A percentile compares a stretch with the other conserved stretches of the same genome.
phyloP scores from a whole-genome alignment of 1,284 basidiomycete species.

The Phylloboletellus chloephorus region DNA sequence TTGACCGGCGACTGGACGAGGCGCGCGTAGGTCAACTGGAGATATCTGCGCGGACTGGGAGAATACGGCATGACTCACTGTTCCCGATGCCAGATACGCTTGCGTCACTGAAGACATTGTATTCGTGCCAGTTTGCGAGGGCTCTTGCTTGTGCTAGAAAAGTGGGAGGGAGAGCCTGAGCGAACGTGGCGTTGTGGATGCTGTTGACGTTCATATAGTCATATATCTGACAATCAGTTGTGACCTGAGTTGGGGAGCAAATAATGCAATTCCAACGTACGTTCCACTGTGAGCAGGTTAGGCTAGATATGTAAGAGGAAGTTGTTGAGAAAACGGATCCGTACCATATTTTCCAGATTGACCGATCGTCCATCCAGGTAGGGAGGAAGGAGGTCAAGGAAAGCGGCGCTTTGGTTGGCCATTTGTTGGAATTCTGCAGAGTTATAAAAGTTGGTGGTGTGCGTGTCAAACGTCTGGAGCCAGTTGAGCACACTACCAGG shows the following conservation, averaged over 20 bases:
- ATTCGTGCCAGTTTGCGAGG: slow-evolving; percentile 74
- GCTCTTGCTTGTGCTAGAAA: slow-evolving; percentile 55
- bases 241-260: neutral
- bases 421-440: slow-evolving; percentile 52
- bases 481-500: neutral
- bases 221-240: slow-evolving; percentile 45
- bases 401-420: slow-evolving; percentile 43
- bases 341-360: slow-evolving; percentile 60
- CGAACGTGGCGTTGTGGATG: slow-evolving; percentile 65
- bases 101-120: slow-evolving; percentile 60
- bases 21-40: slow-evolving; percentile 7
- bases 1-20: slow-evolving; percentile 57
- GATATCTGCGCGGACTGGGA: neutral
- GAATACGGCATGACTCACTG: slow-evolving; percentile 38
- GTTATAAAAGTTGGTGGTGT: slow-evolving; percentile 48
- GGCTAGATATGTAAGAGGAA: neutral
- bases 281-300: slow-evolving; percentile 47
- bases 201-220: slow-evolving; percentile 72
- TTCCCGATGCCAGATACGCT: slow-evolving; percentile 62
- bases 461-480: slow-evolving; percentile 46
- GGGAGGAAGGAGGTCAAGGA: slow-evolving; percentile 50
- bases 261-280: slow-evolving; percentile 34
- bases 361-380: slow-evolving; percentile 56
- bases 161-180: slow-evolving; percentile 46
- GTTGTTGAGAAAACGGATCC: slow-evolving; percentile 15